Base-by-base conservation (phyloP, 768 basidiomycete species). In the Polyporus arcularius region DNA sequence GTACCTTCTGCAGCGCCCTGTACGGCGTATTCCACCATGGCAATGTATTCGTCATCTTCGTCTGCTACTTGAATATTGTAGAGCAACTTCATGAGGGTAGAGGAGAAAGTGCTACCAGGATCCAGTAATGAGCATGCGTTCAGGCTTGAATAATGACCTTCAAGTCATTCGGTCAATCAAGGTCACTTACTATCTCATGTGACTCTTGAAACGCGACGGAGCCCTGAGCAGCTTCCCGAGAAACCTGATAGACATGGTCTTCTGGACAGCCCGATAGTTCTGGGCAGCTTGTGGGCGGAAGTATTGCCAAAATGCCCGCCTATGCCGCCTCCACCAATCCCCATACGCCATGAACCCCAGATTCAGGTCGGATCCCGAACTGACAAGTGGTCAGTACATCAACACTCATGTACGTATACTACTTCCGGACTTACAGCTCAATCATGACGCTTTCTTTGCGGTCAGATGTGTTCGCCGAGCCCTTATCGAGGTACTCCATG, bases 391-490 rank as follows among this genome's bases (percentile, higher is more conserved):
- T 26, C 21, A 26, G 21, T 26, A 26, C 21, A 26, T 26, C 21
- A 26, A 26, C 21, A 26, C 21, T 26, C 21, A 26, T 26, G 21
- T 26, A 26, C 21, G 21, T 16, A 18, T 16, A 45, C n/a, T 4
- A 21, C 14, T 45, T 8, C 21, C 5, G 16, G 21, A 26, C 21
- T 16, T 46, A 70, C 67, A 71, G 52, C 31, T 70, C 62, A 9
- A 55, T 35, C 60, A 68, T 60, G 35, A 49, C 30, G 4, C 61
- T 45, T 8, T 28, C 28, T 7, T 61, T 61, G 5, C 70, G 42
- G 51, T 67, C 67, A 1, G 63, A 66, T 10, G 66, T 63, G 46
- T 57, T 63, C 18, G 57, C 35, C 2, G 65, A 65, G 9, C 55
- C 50, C 47, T 64, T 66, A 16, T 65, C 63, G 21, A 66, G 52